Evolutionary conservation across 331 rosid species (phyloP).

Genomic region (Malus hybrid): DNA sequence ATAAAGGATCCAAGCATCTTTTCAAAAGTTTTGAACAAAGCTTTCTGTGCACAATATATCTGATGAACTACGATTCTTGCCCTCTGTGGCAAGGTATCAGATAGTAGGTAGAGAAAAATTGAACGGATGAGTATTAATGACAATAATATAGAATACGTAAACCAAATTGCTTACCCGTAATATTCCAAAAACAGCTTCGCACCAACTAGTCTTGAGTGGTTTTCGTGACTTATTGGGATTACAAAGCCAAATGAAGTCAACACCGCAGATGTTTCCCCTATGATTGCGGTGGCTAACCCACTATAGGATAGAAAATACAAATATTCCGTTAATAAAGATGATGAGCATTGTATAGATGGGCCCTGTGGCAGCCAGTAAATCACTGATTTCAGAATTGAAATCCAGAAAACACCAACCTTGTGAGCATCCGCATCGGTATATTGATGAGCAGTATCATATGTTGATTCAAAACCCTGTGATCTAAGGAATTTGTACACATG

Average conservation of each 20-base stretch:
- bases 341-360: not conserved
- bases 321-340: not conserved
- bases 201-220: conserved; percentile 79
- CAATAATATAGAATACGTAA: not conserved
- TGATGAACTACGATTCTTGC: no score
- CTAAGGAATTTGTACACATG: conserved; percentile 87
- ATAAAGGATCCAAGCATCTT: not conserved
- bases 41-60: not conserved
- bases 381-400: not conserved
- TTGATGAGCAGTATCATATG: conserved; percentile 83
- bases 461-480: conserved; percentile 93
- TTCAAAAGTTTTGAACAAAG: not conserved
- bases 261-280: conserved; percentile 93
- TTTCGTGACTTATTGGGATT: conserved; percentile 75
- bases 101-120: no score
- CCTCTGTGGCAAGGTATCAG: no score
- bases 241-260: conserved; percentile 93
- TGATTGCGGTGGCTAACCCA: conserved; percentile 99
- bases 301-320: conserved; percentile 25
- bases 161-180: conserved; percentile 39
- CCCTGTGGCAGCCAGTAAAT: not conserved
- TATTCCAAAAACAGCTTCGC: conserved; percentile 84
- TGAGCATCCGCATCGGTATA: conserved; percentile 73
- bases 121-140: no score
- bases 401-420: conserved; percentile 43